These are phyloP conservation scores for Wickerhamomyces silvicola DNA, from an alignment of 805 yeast species.

Conservation along the genomic window DNA sequence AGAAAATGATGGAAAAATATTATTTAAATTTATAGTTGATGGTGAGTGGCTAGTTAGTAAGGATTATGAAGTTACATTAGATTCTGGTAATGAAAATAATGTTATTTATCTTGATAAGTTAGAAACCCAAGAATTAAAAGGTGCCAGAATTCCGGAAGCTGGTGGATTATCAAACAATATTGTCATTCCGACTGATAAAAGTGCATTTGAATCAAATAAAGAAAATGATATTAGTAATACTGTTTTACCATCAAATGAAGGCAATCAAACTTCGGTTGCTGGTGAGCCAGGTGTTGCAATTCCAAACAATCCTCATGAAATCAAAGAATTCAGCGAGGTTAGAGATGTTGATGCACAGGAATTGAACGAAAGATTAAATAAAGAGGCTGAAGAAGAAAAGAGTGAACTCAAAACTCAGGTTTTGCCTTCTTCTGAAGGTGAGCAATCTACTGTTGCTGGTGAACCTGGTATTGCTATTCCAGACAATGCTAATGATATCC, in stretches of 20 bases:
- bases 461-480: slow-evolving; percentile 71
- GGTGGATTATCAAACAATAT: slow-evolving; percentile 33
- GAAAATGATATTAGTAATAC: slow-evolving; percentile 17
- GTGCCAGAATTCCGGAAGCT: slow-evolving; percentile 36
- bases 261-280: slow-evolving; percentile 30
- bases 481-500: slow-evolving; percentile 51
- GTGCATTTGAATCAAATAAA: slow-evolving; percentile 32
- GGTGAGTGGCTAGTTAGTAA: slow-evolving; percentile 52
- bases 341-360: slow-evolving; percentile 43
- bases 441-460: slow-evolving; percentile 39
- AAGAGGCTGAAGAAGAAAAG: slow-evolving; percentile 7
- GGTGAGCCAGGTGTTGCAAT: slow-evolving; percentile 75
- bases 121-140: slow-evolving; percentile 8
- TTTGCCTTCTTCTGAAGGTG: slow-evolving; percentile 37
- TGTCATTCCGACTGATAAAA: slow-evolving; percentile 15
- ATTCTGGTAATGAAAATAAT: slow-evolving; percentile 35
- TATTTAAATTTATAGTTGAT: slow-evolving; percentile 59
- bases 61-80: slow-evolving; percentile 36
- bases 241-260: slow-evolving; percentile 38
- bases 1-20: slow-evolving; percentile 30
- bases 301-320: slow-evolving; percentile 48
- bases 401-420: slow-evolving; percentile 32
- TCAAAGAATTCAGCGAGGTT: slow-evolving; percentile 49
- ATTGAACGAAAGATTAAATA: slow-evolving; percentile 31
- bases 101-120: slow-evolving; percentile 23